phyloP scores from a whole-genome alignment of 441 rosid genomes.

The Gossypium gossypioides region DNA sequence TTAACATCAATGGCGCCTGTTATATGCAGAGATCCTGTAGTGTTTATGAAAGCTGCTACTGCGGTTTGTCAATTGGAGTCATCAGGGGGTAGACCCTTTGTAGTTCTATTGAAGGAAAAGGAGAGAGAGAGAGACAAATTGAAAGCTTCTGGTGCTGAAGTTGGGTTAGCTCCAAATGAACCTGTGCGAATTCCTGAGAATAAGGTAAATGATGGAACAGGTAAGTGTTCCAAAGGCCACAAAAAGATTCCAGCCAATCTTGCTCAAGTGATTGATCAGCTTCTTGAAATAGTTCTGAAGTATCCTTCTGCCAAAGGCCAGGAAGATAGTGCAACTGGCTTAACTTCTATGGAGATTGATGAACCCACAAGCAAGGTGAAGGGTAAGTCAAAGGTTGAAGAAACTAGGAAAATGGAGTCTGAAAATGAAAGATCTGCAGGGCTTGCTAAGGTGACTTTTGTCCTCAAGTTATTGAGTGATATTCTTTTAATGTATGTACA shows the following conservation, averaged over 20 bases:
- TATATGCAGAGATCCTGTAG: slow-evolving; percentile 78
- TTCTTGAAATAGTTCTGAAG: slow-evolving; percentile 78
- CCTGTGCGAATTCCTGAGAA: slow-evolving; percentile 59
- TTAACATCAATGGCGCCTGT: slow-evolving; percentile 87
- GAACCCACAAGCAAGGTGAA: slow-evolving; percentile 67
- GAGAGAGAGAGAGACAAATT: slow-evolving; percentile 65
- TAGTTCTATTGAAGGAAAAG: slow-evolving; percentile 71
- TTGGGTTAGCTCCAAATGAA: slow-evolving; percentile 47
- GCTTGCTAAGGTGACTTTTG: slow-evolving; percentile 82
- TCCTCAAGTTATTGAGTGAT: slow-evolving; percentile 84
- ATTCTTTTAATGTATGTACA: slow-evolving; percentile 80
- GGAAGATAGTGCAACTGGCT: slow-evolving; percentile 39
- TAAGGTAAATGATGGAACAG: slow-evolving; percentile 68
- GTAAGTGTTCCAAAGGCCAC: slow-evolving; percentile 72
- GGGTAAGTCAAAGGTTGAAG: slow-evolving; percentile 90
- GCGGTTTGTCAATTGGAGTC: slow-evolving; percentile 84
- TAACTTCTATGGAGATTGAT: slow-evolving; percentile 73
- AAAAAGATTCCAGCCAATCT: slow-evolving; percentile 75
- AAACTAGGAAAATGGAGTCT: slow-evolving; percentile 45
- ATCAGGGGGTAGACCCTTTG: slow-evolving; percentile 74
- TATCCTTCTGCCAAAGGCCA: slow-evolving; percentile 47
- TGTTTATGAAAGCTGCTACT: slow-evolving; percentile 80
- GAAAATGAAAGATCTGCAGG: slow-evolving; percentile 79
- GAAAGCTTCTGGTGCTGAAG: slow-evolving; percentile 51
- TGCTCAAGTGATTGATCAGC: slow-evolving; percentile 85